Conservation (phyloP, 208 protist genomes). For the Herpetomonas samuelpessoai region DNA sequence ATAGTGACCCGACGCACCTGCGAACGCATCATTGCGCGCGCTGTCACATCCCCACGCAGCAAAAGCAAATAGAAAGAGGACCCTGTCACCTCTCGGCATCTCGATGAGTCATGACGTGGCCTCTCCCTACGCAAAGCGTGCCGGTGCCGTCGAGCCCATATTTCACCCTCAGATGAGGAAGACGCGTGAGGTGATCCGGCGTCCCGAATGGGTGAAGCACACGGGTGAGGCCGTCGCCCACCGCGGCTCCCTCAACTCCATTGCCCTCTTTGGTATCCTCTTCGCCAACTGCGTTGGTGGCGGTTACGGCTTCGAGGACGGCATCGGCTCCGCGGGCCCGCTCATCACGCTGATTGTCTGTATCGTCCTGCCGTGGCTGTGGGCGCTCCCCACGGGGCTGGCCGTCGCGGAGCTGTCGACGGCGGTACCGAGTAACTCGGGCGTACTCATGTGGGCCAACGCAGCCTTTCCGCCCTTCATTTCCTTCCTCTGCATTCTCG, state of each 20-base stretch:
- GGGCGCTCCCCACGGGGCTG: conserved; percentile 74
- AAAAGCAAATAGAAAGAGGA: no score
- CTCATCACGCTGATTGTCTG: conserved; percentile 82
- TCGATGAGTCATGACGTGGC: not conserved
- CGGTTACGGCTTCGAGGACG: conserved; percentile 86
- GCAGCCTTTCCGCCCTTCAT: conserved; percentile 70
- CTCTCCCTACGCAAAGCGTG: not conserved
- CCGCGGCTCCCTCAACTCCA: conserved; percentile 58
- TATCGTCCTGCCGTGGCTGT: conserved; percentile 72
- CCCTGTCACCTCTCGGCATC: no score
- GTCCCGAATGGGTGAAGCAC: conserved; percentile 70
- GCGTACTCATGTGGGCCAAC: conserved; percentile 86
- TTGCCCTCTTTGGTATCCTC: conserved; percentile 71
- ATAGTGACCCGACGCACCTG: not conserved
- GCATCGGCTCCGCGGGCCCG: conserved; percentile 66
- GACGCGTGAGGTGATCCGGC: conserved; percentile 72
- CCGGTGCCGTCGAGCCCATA: conserved; percentile 31
- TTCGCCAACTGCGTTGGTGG: conserved; percentile 79
- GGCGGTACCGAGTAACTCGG: conserved; percentile 81
- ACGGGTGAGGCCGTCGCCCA: conserved; percentile 71
- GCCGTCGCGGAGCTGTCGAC: conserved; percentile 81
- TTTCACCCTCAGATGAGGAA: conserved; percentile 71
- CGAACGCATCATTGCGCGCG: no score
- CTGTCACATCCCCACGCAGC: no score
- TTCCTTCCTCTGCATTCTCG: conserved; percentile 73